Evolutionary conservation across 352 stramenopile genomes (phyloP), one percentile per base, ranked within the genome.

Genomic region (Globisporangium canariense): DNA sequence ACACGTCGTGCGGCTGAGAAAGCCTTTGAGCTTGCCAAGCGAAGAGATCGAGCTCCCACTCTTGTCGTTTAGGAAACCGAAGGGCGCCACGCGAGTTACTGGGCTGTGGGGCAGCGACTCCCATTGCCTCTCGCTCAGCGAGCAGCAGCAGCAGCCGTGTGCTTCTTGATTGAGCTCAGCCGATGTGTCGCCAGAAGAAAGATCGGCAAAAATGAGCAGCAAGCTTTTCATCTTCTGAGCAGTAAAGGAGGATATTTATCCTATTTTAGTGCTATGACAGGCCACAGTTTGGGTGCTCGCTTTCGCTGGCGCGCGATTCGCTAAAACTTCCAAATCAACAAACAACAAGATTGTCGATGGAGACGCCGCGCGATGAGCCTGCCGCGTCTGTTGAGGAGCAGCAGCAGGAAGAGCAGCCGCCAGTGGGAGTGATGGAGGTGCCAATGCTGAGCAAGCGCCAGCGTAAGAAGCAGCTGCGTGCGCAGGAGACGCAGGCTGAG

Each of bases 381-480:
- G 16, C 10, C 4, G 52, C 52, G 32, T 32, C 11, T 46, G 52
- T 4, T 9, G 6, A n/a, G 1, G 47, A 34, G 20, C 50, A 54
- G 6, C 38, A 22, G 4, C 25, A 36, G 9, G 16, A 59, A 14
- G 16, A 59, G 0, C 2, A 54, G 18, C 28, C 53, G 28, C 5
- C 28, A 36, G n/a, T 20, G 20, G n/a, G 9, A 50, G 20, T 11
- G 30, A 11, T 11, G 30, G 16, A 60, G n/a, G n/a, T 34, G 8
- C 30, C 60, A 1, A 18, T 7, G 20, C 52, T 67, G n/a, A 67
- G 61, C 52, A 85, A 88, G 54, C 70, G 65, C 10, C 78, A 88
- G 68, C 65, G 74, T 18, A 83, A 85, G 57, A 81, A 84, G 46
- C 61, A 81, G 32, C 70, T 66, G 36, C 65, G 73, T 1, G 64